Base-by-base conservation (phyloP, 768 basidiomycete species). In the Mycena alexandri region DNA sequence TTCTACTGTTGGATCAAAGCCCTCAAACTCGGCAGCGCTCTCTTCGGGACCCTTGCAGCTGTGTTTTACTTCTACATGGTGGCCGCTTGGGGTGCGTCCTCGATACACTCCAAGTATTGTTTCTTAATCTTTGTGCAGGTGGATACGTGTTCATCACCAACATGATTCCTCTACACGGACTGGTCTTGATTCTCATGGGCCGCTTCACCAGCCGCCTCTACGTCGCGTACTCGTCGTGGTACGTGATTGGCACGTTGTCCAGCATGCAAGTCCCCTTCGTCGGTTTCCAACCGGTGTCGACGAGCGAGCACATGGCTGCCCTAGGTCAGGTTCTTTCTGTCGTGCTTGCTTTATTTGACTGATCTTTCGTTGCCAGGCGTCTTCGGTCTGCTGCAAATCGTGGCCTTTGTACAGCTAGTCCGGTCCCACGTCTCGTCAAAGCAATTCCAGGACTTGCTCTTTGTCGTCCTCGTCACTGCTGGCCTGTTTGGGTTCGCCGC, bases 21-120 rank as follows among this genome's bases (percentile, higher is more conserved):
- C 25, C 83, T 99, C 61, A 98, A 98, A 80, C 87, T 89, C 51
- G 98, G 98, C 47, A 97, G 95, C 67, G 96, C 95, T 1, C 87
- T 97, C 67, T 98, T 89, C 72, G 97, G 95, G 22, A 93, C 94
- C 25, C 75, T 94, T 44, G 91, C 98, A 50, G 98, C 96, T 19
- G 81, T 99, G 4, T 99, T 99, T 82, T 99, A 99, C 82, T 99
- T 98, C 73, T 99, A 99, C 86, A 99, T 99, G 98, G 98, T 99
- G n/a, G 97, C 98, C 58, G 98, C 98, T 34, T 99, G 98, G 98
- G 98, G 97, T 93, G 73, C 65, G 87, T 80, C 6, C 52, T 42
- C 5, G 3, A 25, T 13, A 57, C 29, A 34, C 13, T 34, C 41
- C 36, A 19, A 57, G 43, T 43, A 29, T 21, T 17, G 63, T 52